These are phyloP conservation scores for Syzygium aromaticum DNA, from an alignment of 345 rosid genomes.

Conservation along the genomic window DNA sequence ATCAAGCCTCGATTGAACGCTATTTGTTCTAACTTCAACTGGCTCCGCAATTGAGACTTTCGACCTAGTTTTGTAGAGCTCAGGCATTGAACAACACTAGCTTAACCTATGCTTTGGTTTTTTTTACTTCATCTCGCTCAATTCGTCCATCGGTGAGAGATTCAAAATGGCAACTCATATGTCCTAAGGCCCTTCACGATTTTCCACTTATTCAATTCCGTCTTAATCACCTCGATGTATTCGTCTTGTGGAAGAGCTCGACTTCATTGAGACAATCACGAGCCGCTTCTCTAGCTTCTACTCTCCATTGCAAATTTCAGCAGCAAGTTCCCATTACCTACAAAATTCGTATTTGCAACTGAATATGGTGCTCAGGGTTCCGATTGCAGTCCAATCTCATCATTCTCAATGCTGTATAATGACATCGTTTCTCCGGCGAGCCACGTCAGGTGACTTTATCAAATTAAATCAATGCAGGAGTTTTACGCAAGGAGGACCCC, in stretches of 20 bases:
- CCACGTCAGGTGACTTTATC: not conserved
- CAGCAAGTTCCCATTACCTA: not conserved
- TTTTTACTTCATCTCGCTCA: not conserved
- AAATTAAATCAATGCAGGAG: not conserved
- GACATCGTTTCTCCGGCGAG: not conserved
- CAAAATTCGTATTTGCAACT: not conserved
- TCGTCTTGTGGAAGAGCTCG: not conserved
- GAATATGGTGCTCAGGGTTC: not conserved
- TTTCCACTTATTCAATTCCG: not conserved
- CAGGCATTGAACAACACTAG: not conserved
- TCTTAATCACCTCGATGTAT: not conserved
- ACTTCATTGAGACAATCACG: not conserved
- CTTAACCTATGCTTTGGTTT: not conserved
- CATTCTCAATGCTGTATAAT: not conserved
- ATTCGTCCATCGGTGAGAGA: not conserved
- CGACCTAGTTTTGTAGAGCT: not conserved
- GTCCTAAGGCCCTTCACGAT: not conserved
- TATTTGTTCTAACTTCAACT: not conserved
- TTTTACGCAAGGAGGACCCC: not conserved
- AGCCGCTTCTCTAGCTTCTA: not conserved
- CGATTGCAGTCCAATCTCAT: not conserved
- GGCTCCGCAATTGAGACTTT: not conserved
- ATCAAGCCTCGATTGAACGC: not conserved
- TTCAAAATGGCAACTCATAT: not conserved
- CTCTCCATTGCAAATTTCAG: not conserved